These are phyloP conservation scores for Nakazawaea wickerhamii DNA, from an alignment of 805 yeast species.

Conservation along the genomic window DNA sequence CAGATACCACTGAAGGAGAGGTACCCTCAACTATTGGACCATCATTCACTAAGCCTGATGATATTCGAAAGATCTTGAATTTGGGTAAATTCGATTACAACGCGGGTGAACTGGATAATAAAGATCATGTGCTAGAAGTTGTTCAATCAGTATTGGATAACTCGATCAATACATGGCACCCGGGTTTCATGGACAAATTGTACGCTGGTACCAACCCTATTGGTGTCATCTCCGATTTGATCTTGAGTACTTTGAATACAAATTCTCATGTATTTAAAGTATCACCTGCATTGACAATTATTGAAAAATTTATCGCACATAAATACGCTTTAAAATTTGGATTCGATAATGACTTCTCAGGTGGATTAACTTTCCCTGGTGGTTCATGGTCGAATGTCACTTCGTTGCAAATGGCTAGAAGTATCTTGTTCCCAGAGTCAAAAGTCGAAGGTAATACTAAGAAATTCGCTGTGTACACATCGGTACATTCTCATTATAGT, in stretches of 20 bases:
- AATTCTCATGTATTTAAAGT: conserved; percentile 85
- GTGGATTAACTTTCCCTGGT: conserved; percentile 82
- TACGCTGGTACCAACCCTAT: conserved; percentile 85
- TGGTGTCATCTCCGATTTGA: conserved; percentile 68
- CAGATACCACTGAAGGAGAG: conserved; percentile 23
- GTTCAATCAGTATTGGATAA: conserved; percentile 55
- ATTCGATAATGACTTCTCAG: conserved; percentile 48
- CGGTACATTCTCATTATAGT: conserved; percentile 72
- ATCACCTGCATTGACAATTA: conserved; percentile 70
- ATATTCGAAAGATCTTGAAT: conserved; percentile 32
- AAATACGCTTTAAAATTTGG: conserved; percentile 68
- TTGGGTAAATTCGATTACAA: conserved; percentile 22
- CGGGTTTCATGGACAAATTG: conserved; percentile 77
- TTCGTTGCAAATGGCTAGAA: conserved; percentile 70
- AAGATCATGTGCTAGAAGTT: conserved; percentile 35
- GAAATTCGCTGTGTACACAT: conserved; percentile 66
- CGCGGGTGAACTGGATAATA: conserved; percentile 32
- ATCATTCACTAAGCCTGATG: conserved; percentile 41
- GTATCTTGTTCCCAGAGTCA: conserved; percentile 62
- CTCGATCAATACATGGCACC: conserved; percentile 83
- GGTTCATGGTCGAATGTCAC: conserved; percentile 87
- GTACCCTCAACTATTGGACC: conserved; percentile 43
- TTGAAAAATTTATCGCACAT: conserved; percentile 63
- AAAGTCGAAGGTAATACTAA: conserved; percentile 52
- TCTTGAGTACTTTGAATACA: conserved; percentile 68